Percentiles rank a stretch among this genome's conserved stretches.
These are phyloP conservation scores for Paramecium pentaurelia DNA, from an alignment of 73 alveolate genomes.

Conservation along the genomic window DNA sequence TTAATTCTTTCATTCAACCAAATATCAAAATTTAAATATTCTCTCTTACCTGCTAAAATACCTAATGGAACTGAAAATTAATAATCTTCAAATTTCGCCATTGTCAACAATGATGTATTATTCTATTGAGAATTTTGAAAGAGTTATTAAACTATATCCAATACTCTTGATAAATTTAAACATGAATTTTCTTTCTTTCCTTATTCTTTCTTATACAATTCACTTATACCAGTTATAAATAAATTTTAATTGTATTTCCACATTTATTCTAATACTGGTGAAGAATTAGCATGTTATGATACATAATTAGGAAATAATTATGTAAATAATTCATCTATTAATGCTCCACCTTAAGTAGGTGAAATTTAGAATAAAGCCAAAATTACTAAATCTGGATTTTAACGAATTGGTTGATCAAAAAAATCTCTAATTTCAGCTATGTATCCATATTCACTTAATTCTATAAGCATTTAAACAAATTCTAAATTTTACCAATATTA, in stretches of 20 bases:
- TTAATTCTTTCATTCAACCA: slow-evolving; percentile 88
- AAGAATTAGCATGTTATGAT: slow-evolving; percentile 52
- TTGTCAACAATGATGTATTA: slow-evolving; percentile 80
- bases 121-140: slow-evolving; percentile 27
- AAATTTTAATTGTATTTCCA: slow-evolving; percentile 55
- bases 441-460: slow-evolving; percentile 53
- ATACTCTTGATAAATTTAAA: slow-evolving; percentile 57
- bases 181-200: slow-evolving; percentile 54
- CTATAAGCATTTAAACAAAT: slow-evolving; percentile 32
- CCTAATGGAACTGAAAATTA: slow-evolving; percentile 93
- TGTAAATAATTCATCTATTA: slow-evolving; percentile 58
- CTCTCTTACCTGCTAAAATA: slow-evolving; percentile 96
- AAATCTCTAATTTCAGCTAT: slow-evolving; percentile 12
- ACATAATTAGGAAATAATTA: slow-evolving; percentile 46
- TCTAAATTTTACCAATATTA: slow-evolving; percentile 54
- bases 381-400: slow-evolving; percentile 37
- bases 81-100: slow-evolving; percentile 88
- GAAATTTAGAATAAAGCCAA: slow-evolving; percentile 40
- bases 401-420: slow-evolving; percentile 35
- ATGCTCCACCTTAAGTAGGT: slow-evolving; percentile 48
- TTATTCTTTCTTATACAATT: slow-evolving; percentile 51
- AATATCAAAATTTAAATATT: slow-evolving; percentile 93
- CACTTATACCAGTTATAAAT: slow-evolving; percentile 56
- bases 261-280: slow-evolving; percentile 46
- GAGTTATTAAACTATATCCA: slow-evolving; percentile 43